Percentiles rank a stretch among this genome's conserved stretches.
These are phyloP conservation scores for Stachybotrys chlorohalonatus DNA, from an alignment of 2,329 filamentous ascomycete genomes.

Conservation along the genomic window DNA sequence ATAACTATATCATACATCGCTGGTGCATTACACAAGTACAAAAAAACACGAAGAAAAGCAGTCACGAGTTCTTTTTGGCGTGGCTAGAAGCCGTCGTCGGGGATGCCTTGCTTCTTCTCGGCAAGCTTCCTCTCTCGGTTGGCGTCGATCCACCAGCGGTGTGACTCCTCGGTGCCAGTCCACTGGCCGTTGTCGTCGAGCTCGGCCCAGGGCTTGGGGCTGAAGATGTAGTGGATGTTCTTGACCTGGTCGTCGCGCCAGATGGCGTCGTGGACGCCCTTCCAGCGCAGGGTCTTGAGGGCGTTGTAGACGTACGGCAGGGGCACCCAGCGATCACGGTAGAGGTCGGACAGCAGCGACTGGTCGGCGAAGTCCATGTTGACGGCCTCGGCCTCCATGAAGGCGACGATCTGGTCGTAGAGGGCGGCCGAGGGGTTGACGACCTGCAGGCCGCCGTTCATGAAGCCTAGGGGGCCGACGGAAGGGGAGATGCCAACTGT, in stretches of 20 bases:
- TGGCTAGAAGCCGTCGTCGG: constrained; percentile 13
- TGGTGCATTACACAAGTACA: neutral
- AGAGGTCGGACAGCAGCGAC: constrained; percentile 46
- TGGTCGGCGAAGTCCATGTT: constrained; percentile 52
- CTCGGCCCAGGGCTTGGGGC: constrained; percentile 54
- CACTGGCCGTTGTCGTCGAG: constrained; percentile 32
- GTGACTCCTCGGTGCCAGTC: constrained; percentile 35
- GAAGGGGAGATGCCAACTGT: constrained; percentile 31
- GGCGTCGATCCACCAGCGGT: constrained; percentile 46
- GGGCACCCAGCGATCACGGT: constrained; percentile 44
- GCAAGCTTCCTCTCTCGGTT: constrained; percentile 33
- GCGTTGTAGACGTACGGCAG: constrained; percentile 55
- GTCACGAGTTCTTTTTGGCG: neutral
- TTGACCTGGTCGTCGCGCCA: constrained; percentile 51
- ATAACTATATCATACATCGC: neutral
- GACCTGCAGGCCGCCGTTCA: constrained; percentile 44
- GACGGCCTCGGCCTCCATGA: constrained; percentile 38
- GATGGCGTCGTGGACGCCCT: constrained; percentile 42
- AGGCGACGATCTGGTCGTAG: constrained; percentile 40
- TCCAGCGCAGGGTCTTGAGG: constrained; percentile 49
- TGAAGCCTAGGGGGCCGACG: constrained; percentile 37
- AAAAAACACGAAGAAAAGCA: neutral
- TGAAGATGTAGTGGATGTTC: constrained; percentile 53
- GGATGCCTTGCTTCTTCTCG: constrained; percentile 30
- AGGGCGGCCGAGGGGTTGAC: constrained; percentile 39